A percentile compares a stretch with the other conserved stretches of the same genome.
These are phyloP conservation scores for Penicillium waksmanii DNA, from an alignment of 495 filamentous ascomycete genomes.

Conservation along the genomic window DNA sequence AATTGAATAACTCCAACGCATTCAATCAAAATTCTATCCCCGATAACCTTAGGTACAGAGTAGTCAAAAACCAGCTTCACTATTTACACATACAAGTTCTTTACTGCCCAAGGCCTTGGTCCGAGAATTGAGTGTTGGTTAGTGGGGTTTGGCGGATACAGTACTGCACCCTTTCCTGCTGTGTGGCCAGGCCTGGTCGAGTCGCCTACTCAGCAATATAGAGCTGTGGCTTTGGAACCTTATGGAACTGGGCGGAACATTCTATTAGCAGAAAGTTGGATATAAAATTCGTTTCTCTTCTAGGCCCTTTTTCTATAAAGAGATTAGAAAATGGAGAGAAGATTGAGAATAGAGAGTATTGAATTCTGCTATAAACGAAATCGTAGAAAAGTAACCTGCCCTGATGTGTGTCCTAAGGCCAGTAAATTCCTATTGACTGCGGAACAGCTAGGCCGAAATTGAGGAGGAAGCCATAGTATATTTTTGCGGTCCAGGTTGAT, in stretches of 20 bases:
- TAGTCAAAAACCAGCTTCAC: conserved; percentile 9
- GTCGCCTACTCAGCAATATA: neutral
- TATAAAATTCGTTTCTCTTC: neutral
- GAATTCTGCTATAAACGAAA: neutral
- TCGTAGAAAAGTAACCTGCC: neutral
- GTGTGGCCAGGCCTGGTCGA: too few relatives aligned
- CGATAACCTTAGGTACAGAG: neutral
- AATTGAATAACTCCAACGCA: neutral
- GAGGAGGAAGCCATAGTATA: conserved; percentile 35
- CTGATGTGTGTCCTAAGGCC: neutral
- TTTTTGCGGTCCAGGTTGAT: conserved; percentile 28
- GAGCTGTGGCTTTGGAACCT: neutral
- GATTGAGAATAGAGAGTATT: neutral
- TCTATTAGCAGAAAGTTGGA: neutral
- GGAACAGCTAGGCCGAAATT: conserved; percentile 28
- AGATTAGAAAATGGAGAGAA: neutral
- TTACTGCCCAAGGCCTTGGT: conserved; percentile 7
- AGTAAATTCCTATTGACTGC: conserved; percentile 9
- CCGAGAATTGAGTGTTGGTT: neutral
- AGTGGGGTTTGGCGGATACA: neutral
- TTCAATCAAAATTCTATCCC: neutral
- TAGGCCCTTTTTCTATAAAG: neutral
- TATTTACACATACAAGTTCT: conserved; percentile 1
- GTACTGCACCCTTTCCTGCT: neutral
- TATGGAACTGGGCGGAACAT: neutral